These are phyloP conservation scores for Stephanocyclus meneghinianus DNA, from an alignment of 352 stramenopile species.

Conservation along the genomic window DNA sequence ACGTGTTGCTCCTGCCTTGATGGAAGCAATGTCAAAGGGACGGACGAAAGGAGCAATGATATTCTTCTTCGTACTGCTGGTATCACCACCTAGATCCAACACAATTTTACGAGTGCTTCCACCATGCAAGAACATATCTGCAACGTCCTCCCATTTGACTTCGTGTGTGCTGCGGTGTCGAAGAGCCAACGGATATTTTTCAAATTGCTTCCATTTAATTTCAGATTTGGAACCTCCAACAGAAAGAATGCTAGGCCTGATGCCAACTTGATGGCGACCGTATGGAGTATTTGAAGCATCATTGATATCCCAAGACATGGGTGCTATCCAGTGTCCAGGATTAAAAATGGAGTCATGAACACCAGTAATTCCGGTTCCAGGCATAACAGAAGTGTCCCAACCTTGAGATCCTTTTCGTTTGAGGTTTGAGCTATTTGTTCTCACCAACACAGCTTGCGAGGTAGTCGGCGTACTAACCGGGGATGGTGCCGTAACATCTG, in stretches of 20 bases:
- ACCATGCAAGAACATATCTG: slow-evolving; percentile 66
- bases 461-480: slow-evolving; percentile 37
- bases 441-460: slow-evolving; percentile 11
- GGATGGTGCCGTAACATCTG: slow-evolving; percentile 13
- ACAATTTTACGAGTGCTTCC: slow-evolving; percentile 46
- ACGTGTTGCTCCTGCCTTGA: slow-evolving; percentile 39
- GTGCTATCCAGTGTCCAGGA: slow-evolving; percentile 60
- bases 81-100: slow-evolving; percentile 27
- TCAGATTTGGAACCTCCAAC: slow-evolving; percentile 15
- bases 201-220: slow-evolving; percentile 24
- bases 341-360: slow-evolving; percentile 56
- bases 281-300: slow-evolving; percentile 68
- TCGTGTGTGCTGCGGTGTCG: slow-evolving; percentile 60
- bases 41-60: slow-evolving; percentile 76
- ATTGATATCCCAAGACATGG: slow-evolving; percentile 60
- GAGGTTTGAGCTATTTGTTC: slow-evolving; percentile 17
- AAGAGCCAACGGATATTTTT: slow-evolving; percentile 8
- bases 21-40: slow-evolving; percentile 37
- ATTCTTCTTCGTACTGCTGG: slow-evolving; percentile 34
- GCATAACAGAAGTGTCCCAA: slow-evolving; percentile 5
- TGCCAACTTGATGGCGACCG: slow-evolving; percentile 42
- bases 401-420: slow-evolving; percentile 38
- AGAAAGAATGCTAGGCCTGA: slow-evolving; percentile 17
- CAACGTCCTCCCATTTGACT: slow-evolving; percentile 74
- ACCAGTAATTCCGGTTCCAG: slow-evolving; percentile 24